Conservation (phyloP, 2,329 filamentous ascomycete genomes). For the Aspergillus awamori region DNA sequence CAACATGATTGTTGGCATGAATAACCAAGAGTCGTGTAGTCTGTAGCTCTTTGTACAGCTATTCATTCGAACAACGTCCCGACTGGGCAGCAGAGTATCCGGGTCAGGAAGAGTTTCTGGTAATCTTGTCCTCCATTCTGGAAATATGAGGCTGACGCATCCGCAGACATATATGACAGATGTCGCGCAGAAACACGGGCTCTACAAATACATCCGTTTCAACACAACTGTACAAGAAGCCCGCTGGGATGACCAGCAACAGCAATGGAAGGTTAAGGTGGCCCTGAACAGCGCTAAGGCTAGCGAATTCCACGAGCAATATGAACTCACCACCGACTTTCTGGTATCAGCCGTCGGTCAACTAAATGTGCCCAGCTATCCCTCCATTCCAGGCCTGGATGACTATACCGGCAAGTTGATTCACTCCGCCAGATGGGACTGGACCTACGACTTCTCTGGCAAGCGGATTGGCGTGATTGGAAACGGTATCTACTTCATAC, state of each 20-base stretch:
- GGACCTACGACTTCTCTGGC: slow-evolving; percentile 56
- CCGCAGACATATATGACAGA: slow-evolving; percentile 53
- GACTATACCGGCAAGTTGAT: slow-evolving; percentile 57
- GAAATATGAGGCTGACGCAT: background rate
- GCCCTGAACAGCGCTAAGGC: slow-evolving; percentile 57
- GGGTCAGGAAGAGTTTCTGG: slow-evolving; percentile 62
- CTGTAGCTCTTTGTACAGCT: slow-evolving; percentile 60
- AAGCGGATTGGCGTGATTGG: slow-evolving; percentile 64
- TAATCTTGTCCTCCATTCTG: slow-evolving; percentile 21
- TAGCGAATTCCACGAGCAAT: slow-evolving; percentile 55
- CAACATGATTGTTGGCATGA: background rate
- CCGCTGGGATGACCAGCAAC: slow-evolving; percentile 56
- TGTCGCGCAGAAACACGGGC: slow-evolving; percentile 57
- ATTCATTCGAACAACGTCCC: slow-evolving; percentile 63
- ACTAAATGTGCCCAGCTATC: slow-evolving; percentile 57
- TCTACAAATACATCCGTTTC: slow-evolving; percentile 62
- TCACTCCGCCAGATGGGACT: slow-evolving; percentile 64
- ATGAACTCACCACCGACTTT: slow-evolving; percentile 59
- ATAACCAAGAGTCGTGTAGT: slow-evolving; percentile 36
- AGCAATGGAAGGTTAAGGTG: slow-evolving; percentile 56
- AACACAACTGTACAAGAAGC: slow-evolving; percentile 57
- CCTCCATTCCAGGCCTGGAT: slow-evolving; percentile 52
- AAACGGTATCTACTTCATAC: slow-evolving; percentile 49
- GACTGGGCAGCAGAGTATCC: slow-evolving; percentile 62
- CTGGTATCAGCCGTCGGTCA: slow-evolving; percentile 62